These are phyloP conservation scores for Tetraselmis striata DNA, from an alignment of 139 green algal species.

Conservation along the genomic window DNA sequence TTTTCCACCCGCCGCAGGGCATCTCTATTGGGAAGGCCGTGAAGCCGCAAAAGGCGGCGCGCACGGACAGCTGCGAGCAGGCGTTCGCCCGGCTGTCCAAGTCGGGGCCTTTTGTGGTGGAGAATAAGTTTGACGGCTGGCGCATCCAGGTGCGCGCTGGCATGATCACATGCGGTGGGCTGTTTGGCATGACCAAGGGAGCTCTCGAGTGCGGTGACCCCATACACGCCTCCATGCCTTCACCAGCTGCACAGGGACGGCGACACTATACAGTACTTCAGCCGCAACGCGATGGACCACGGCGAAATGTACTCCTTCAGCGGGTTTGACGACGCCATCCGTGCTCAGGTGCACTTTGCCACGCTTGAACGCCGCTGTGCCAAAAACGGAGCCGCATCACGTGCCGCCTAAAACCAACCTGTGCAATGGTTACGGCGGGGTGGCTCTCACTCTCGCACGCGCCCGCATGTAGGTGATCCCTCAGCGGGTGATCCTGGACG, in stretches of 20 bases:
- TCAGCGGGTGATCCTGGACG: constrained; percentile 39
- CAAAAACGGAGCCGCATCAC: too few relatives aligned
- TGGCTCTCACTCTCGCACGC: constrained; percentile 20
- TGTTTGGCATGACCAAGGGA: too few relatives aligned
- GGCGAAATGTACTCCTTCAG: constrained; percentile 24
- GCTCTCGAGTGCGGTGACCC: constrained; percentile 48
- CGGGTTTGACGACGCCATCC: constrained; percentile 23
- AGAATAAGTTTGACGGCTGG: constrained; percentile 76
- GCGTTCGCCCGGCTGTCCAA: background rate
- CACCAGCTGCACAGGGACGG: constrained; percentile 66
- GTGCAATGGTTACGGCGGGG: too few relatives aligned
- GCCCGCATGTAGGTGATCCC: background rate
- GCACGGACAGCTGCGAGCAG: background rate
- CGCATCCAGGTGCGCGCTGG: constrained; percentile 29
- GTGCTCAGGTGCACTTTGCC: constrained; percentile 13
- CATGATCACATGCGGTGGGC: background rate
- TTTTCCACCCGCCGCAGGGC: too few relatives aligned
- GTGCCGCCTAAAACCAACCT: too few relatives aligned
- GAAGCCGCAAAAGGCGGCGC: background rate
- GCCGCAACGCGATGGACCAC: constrained; percentile 47
- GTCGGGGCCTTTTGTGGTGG: constrained; percentile 46
- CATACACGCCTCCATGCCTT: too few relatives aligned
- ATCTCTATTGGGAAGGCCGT: background rate
- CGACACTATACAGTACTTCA: constrained; percentile 43
- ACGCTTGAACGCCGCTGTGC: too few relatives aligned